Conservation (phyloP, 2,329 filamentous ascomycete species). For the Diaporthe capsici region DNA sequence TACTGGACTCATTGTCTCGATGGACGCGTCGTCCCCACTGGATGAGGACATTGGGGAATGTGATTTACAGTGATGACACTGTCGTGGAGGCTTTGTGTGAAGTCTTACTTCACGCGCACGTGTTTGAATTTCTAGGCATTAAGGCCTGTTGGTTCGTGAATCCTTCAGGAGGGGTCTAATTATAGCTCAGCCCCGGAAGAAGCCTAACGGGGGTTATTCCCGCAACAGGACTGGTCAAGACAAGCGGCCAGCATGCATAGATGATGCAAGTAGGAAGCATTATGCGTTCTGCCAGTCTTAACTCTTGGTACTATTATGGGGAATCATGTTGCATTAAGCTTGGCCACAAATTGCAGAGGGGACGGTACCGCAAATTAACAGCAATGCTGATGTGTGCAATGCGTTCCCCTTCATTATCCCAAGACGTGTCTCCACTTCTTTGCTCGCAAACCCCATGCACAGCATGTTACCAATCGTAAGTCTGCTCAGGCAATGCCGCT, state of each 20-base stretch:
- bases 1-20: background rate
- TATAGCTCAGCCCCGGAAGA: background rate
- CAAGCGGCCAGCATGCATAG: background rate
- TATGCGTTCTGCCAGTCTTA: background rate
- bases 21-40: background rate
- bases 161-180: slow-evolving; percentile 3
- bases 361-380: background rate
- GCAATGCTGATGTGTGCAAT: background rate
- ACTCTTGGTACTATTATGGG: background rate
- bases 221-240: too few species aligned
- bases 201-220: background rate
- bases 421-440: background rate
- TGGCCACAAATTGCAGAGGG: background rate
- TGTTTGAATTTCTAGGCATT: background rate
- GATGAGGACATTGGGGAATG: background rate
- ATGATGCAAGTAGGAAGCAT: background rate
- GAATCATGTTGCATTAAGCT: background rate
- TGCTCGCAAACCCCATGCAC: background rate
- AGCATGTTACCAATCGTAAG: background rate
- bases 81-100: background rate
- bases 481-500: background rate
- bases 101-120: background rate
- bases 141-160: background rate
- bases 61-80: background rate
- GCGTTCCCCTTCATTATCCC: background rate